phyloP scores from a whole-genome alignment of 345 rosid species.

The Hibiscus tridactylites region DNA sequence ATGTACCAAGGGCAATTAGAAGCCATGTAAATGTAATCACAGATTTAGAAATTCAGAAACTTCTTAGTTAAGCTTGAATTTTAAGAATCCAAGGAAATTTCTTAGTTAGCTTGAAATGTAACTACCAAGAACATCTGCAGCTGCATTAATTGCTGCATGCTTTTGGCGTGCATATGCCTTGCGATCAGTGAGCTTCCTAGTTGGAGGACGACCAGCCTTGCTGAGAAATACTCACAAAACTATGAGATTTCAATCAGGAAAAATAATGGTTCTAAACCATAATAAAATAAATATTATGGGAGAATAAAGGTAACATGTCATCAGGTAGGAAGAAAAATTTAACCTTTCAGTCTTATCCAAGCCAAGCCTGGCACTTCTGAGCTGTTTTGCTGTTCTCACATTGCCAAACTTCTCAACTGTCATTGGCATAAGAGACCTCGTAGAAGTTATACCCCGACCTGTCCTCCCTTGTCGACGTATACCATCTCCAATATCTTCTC shows the following conservation, averaged over 20 bases:
- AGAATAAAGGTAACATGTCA: neutral
- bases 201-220: constrained; percentile 82
- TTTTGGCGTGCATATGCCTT: constrained; percentile 74
- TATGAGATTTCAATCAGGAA: constrained; percentile 15
- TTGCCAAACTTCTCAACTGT: constrained; percentile 56
- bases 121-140: constrained; percentile 79
- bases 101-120: constrained; percentile 14
- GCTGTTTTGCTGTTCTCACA: constrained; percentile 76
- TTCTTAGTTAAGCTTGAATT: neutral
- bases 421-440: constrained; percentile 58
- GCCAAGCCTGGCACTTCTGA: constrained; percentile 60
- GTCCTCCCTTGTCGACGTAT: constrained; percentile 82
- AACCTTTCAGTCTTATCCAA: constrained; percentile 77
- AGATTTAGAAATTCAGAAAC: constrained; percentile 1
- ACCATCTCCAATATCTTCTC: constrained; percentile 76
- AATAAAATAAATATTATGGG: neutral
- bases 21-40: constrained; percentile 2
- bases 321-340: constrained; percentile 8
- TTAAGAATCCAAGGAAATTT: constrained; percentile 4
- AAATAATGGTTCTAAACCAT: neutral
- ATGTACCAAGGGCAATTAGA: constrained; percentile 22
- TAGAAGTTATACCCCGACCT: constrained; percentile 58
- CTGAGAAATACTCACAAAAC: constrained; percentile 39
- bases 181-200: constrained; percentile 87
- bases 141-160: constrained; percentile 40